These are phyloP conservation scores for Xylariaceae sp. DNA, from an alignment of 2,329 filamentous ascomycete genomes.

Conservation along the genomic window DNA sequence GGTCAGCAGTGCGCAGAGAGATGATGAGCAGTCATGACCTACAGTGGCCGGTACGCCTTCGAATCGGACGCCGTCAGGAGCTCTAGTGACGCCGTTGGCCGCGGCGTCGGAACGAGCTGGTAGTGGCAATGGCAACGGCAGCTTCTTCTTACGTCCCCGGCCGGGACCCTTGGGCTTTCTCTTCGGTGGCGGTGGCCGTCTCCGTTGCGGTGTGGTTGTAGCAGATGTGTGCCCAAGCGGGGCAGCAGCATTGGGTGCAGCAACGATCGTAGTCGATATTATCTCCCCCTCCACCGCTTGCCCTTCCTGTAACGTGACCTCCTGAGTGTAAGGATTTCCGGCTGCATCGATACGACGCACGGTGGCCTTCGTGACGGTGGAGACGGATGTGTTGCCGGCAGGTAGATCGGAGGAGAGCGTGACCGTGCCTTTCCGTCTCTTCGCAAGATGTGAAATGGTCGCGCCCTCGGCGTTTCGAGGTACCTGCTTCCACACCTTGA, in stretches of 20 bases:
- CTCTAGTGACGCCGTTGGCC: slow-evolving; percentile 30
- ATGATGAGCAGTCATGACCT: slow-evolving; percentile 11
- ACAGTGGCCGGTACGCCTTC: slow-evolving; percentile 33
- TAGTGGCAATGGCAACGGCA: slow-evolving; percentile 31
- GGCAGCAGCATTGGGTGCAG: slow-evolving; percentile 44
- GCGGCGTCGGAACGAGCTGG: slow-evolving; percentile 25
- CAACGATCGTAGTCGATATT: slow-evolving; percentile 50
- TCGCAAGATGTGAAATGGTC: slow-evolving; percentile 48
- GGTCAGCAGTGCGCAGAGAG: slow-evolving; percentile 10
- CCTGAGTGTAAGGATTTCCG: slow-evolving; percentile 77
- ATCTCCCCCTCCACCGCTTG: slow-evolving; percentile 78
- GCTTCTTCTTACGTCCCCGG: slow-evolving; percentile 70
- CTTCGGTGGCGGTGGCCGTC: slow-evolving; percentile 68
- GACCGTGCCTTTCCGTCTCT: slow-evolving; percentile 54
- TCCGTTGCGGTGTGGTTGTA: slow-evolving; percentile 36
- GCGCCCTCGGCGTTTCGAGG: slow-evolving; percentile 49
- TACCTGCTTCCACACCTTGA: slow-evolving; percentile 56
- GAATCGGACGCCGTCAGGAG: slow-evolving; percentile 30
- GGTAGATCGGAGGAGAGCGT: slow-evolving; percentile 47
- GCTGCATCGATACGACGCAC: slow-evolving; percentile 70
- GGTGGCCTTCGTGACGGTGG: slow-evolving; percentile 67
- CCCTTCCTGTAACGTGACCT: slow-evolving; percentile 73
- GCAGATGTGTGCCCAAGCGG: slow-evolving; percentile 47
- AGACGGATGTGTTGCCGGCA: slow-evolving; percentile 35
- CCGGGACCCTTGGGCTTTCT: slow-evolving; percentile 76